phyloP scores from a whole-genome alignment of 2,329 filamentous ascomycete species.

The Akanthomyces muscarius region DNA sequence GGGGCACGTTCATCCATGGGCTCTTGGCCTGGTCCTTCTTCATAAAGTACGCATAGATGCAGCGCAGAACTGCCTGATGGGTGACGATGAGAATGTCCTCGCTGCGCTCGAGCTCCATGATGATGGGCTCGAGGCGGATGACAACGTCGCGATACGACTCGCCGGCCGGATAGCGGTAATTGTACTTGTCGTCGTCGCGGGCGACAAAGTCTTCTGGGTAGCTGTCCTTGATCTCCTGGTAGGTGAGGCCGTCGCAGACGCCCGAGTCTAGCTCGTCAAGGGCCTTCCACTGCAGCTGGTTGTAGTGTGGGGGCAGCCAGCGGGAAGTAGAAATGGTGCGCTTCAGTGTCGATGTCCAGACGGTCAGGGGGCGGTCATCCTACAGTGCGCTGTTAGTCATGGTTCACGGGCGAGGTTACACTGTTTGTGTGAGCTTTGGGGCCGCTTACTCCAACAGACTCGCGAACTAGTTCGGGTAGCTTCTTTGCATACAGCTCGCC shows the following conservation, averaged over 20 bases:
- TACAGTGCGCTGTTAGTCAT: slow-evolving; percentile 25
- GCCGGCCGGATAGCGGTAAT: slow-evolving; percentile 95
- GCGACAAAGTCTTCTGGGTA: slow-evolving; percentile 95
- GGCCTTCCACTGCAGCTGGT: slow-evolving; percentile 98
- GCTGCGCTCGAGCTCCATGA: slow-evolving; percentile 95
- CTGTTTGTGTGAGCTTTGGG: slow-evolving; percentile 25
- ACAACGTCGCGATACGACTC: slow-evolving; percentile 96
- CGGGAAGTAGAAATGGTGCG: slow-evolving; percentile 90
- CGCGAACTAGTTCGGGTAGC: slow-evolving; percentile 76
- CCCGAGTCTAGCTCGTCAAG: slow-evolving; percentile 95
- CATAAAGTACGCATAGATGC: slow-evolving; percentile 99
- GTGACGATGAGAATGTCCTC: slow-evolving; percentile 98
- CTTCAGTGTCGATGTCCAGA: slow-evolving; percentile 61
- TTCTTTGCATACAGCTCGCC: slow-evolving; percentile 84
- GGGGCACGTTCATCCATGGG: slow-evolving; percentile 97
- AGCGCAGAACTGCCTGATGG: slow-evolving; percentile 92
- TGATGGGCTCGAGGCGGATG: slow-evolving; percentile 95
- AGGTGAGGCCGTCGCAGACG: slow-evolving; percentile 94
- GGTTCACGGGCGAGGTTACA: background rate
- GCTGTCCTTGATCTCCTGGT: slow-evolving; percentile 85
- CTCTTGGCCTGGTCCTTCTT: slow-evolving; percentile 89
- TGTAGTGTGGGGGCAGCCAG: slow-evolving; percentile 75
- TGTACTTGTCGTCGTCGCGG: slow-evolving; percentile 98
- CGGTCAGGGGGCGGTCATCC: slow-evolving; percentile 58
- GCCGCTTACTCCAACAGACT: slow-evolving; percentile 75